Conservation (phyloP, 495 filamentous ascomycete genomes). For the Neurospora intermedia region DNA sequence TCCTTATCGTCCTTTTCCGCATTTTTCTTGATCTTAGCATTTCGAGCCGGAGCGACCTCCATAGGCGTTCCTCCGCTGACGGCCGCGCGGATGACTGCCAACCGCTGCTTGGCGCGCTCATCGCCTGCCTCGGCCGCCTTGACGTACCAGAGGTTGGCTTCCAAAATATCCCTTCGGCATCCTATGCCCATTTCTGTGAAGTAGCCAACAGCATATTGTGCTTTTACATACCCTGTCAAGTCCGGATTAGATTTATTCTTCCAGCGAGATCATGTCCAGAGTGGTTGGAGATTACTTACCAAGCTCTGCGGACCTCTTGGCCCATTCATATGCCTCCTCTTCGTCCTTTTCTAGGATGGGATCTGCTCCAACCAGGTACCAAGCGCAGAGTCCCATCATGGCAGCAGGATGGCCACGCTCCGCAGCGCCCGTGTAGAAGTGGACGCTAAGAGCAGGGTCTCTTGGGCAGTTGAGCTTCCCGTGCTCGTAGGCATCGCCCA, state of each 20-base stretch:
- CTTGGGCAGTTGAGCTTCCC: conserved; percentile 76
- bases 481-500: conserved; percentile 97
- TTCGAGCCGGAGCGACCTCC: conserved; percentile 38
- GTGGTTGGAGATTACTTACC: conserved; percentile 44
- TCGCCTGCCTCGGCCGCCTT: conserved; percentile 90
- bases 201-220: conserved; percentile 90
- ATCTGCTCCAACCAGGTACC: conserved; percentile 94
- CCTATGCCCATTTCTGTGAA: conserved; percentile 99
- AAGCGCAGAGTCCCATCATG: conserved; percentile 99
- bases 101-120: conserved; percentile 71
- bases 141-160: conserved; percentile 98
- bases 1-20: conserved; percentile 43
- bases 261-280: not conserved
- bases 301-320: conserved; percentile 67
- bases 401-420: conserved; percentile 71
- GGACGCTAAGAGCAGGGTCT: conserved; percentile 88
- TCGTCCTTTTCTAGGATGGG: conserved; percentile 92
- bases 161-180: conserved; percentile 80
- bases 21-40: conserved; percentile 41
- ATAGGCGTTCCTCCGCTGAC: conserved; percentile 58
- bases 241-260: not conserved
- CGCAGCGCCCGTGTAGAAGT: conserved; percentile 92
- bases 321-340: conserved; percentile 95
- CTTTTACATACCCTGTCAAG: conserved; percentile 68
- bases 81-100: conserved; percentile 78